Conservation (phyloP, 2,329 filamentous ascomycete species). For the Chalaropsis thielavioides region DNA sequence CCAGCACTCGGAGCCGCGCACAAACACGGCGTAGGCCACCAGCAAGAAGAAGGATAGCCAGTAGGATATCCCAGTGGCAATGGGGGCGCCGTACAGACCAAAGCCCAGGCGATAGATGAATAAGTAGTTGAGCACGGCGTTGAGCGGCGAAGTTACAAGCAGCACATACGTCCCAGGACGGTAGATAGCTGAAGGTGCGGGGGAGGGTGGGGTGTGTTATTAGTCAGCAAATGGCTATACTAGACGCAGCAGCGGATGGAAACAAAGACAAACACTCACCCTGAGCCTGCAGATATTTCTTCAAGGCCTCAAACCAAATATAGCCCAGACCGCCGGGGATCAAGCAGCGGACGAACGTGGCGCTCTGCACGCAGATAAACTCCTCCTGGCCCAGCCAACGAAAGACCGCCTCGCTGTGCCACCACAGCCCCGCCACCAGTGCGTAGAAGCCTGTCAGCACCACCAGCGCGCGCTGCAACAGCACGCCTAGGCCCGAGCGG, state of each 20-base stretch:
- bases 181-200: too few relatives aligned
- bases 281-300: slow-evolving; percentile 80
- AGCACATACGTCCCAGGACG: slow-evolving; percentile 70
- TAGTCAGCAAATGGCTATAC: slow-evolving; percentile 10
- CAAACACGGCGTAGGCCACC: slow-evolving; percentile 55
- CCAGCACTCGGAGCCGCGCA: slow-evolving; percentile 65
- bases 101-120: slow-evolving; percentile 59
- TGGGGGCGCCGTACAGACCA: slow-evolving; percentile 62
- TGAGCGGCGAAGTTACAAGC: slow-evolving; percentile 67
- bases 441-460: slow-evolving; percentile 59
- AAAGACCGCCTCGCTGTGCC: slow-evolving; percentile 60
- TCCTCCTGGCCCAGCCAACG: slow-evolving; percentile 61
- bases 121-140: slow-evolving; percentile 64
- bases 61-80: slow-evolving; percentile 74
- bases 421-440: slow-evolving; percentile 59
- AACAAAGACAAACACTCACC: slow-evolving; percentile 38
- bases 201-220: too few relatives aligned
- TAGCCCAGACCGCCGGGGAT: slow-evolving; percentile 75
- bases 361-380: slow-evolving; percentile 58
- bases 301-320: slow-evolving; percentile 74
- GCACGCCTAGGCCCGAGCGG: slow-evolving; percentile 61
- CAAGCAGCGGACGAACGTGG: slow-evolving; percentile 56
- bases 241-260: not conserved
- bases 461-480: slow-evolving; percentile 62
- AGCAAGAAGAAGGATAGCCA: slow-evolving; percentile 71